Evolutionary conservation across 2,329 filamentous ascomycete species (phyloP), one percentile per base, ranked within the genome.

Genomic region (Chrysosporium queenslandicum): DNA sequence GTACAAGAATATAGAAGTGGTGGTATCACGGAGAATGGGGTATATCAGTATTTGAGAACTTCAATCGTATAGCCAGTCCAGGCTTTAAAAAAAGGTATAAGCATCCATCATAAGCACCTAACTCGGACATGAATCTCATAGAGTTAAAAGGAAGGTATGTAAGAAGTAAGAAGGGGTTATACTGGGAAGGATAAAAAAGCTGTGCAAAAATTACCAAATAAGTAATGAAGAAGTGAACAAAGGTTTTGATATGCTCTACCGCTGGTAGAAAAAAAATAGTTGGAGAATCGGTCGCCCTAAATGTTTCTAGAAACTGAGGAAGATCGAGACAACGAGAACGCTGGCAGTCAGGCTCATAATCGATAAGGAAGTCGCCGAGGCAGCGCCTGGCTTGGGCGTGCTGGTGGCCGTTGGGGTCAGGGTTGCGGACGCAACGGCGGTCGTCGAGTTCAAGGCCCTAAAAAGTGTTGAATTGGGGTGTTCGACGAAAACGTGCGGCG

Each of bases 331-430:
- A 18, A 56, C 51, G 9, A 60, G 46, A 34, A 59, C 58, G 27
- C 59, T 60, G 29, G 60, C 8, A 2, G 50, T 43, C 30, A 62
- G 34, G 37, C 58, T 56, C 40, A 59, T 16, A 29, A 59, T 41
- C 12, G 61, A 61, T 16, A 60, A 45, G 11, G 51, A 46, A 18
- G 47, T 40, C 3, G 54, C 40, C n/a, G 53, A 52, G 14, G 57
- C 57, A 40, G 57, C 49, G 30, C 55, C 52, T 23, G 55, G 47
- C 20, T 50, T 45, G 39, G 41, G 56, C 42, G 21, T 49, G 9
- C 27, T 29, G n/a, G n/a, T n/a, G n/a, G 46, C 30, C 4, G 55
- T 53, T 8, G 55, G 23, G 9, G 46, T 42, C 25, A 34, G 25
- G 16, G 53, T 53, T 7, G 49, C 45, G 4, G 51, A 43, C 16